Conservation (phyloP, 495 filamentous ascomycete genomes). For the Penicillium ucsense region DNA sequence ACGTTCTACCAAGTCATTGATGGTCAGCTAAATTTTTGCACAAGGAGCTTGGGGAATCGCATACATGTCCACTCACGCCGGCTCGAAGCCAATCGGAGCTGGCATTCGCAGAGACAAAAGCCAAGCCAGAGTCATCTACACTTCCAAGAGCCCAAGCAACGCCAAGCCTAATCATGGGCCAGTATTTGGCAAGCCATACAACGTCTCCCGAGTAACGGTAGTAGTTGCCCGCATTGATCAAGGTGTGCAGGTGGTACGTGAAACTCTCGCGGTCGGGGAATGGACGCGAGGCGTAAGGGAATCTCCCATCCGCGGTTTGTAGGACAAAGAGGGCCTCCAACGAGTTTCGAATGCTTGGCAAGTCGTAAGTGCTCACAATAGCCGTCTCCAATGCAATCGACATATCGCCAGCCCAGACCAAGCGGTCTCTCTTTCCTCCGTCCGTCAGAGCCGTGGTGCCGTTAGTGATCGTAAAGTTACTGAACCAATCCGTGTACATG, state of each 20-base stretch:
- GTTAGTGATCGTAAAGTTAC: slow-evolving; percentile 30
- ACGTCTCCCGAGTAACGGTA: slow-evolving; percentile 42
- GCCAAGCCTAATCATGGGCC: slow-evolving; percentile 35
- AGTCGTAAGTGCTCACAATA: slow-evolving; percentile 44
- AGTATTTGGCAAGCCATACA: slow-evolving; percentile 33
- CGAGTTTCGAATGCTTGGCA: slow-evolving; percentile 44
- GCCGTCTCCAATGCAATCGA: slow-evolving; percentile 43
- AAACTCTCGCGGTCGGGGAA: slow-evolving; percentile 35
- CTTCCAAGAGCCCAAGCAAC: slow-evolving; percentile 38
- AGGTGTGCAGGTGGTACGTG: slow-evolving; percentile 49
- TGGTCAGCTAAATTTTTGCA: neutral
- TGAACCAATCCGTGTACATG: slow-evolving; percentile 8
- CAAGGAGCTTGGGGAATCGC: neutral
- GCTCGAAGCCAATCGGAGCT: slow-evolving; percentile 39
- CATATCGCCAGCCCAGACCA: slow-evolving; percentile 52
- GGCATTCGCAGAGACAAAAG: slow-evolving; percentile 33
- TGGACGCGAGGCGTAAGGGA: slow-evolving; percentile 44
- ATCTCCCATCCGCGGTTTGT: slow-evolving; percentile 30
- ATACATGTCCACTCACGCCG: slow-evolving; percentile 27
- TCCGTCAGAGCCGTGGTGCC: slow-evolving; percentile 42
- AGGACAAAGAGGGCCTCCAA: slow-evolving; percentile 42
- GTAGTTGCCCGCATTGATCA: slow-evolving; percentile 46
- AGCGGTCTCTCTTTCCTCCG: slow-evolving; percentile 46
- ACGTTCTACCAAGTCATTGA: slow-evolving; percentile 7
- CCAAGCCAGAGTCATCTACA: slow-evolving; percentile 35